Evolutionary conservation across 495 filamentous ascomycete species (phyloP), one percentile per base, ranked within the genome.

Genomic region (Tuber microsphaerosporum): DNA sequence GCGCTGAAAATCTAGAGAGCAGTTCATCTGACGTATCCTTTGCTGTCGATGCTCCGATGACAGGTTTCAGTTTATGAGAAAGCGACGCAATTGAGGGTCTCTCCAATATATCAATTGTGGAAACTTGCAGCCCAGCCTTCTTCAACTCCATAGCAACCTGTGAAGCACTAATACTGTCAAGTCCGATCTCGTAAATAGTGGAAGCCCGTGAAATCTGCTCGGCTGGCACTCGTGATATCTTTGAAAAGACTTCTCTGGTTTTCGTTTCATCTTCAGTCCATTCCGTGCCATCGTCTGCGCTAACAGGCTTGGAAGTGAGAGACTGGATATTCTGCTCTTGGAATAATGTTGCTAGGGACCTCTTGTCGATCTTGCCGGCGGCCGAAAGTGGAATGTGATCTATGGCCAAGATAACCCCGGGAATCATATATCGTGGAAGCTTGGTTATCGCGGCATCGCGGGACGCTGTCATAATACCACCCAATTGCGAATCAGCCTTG

Each of bases 111-210:
- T 95, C 91, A 41, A 88, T 86, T 1, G 90, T 89, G 7, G 86
- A 84, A 17, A 93, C 83, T 22, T 84, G 80, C n/a, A 89, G 80
- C 0, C 87, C 87, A 74, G 87, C 81, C 69, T 88, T 86, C 42
- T 90, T 89, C 31, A 94, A 87, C 69, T 87, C 81, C 26, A 88
- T 86, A 4, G 91, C 91, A 46, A 94, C 86, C 75, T 93, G 91
- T 74, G 97, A 93, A 0, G 93, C 91, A 51, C 89, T 92, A 77
- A 98, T 93, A 74, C 93, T 96, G 83, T 98, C 94, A 68, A 97
- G 85, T 2, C 94, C 94, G 41, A 97, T 88, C 76, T 90, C 89
- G 81, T 94, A 96, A 39, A 97, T 93, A 41, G 89, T 92, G 1
- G 89, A 88, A 10, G 84, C 79, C 20, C 87, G 87, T 3, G 83